Base-by-base conservation (phyloP, 495 filamentous ascomycete genomes). In the Oleoguttula mirabilis region DNA sequence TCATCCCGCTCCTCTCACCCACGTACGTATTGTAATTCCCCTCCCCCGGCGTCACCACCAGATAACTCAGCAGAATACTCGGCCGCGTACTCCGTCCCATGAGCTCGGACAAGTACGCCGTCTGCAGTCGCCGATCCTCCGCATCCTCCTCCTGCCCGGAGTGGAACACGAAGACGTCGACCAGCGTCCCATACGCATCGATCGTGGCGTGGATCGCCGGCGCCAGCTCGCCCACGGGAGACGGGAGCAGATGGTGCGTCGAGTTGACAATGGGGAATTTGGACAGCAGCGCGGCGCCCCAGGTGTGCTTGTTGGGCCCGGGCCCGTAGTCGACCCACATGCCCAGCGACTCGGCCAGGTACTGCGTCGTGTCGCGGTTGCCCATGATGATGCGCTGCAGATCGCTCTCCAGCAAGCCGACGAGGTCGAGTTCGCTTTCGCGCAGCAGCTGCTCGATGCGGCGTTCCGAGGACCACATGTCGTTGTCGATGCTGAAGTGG, bases 311-410 rank as follows among this genome's bases (percentile, higher is more conserved):
- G 72, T 99, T 90, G 10, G 92, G 92, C 4, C 92, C 90, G 24
- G 92, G 92, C 23, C 92, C 92, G 55, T 87, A 95, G 62, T 99
- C 92, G 16, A 86, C 84, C 57, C 95, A 99, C 88, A 96, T 96
- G 39, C 88, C 92, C 21, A 99, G 67, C 36, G 96, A 88, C 55
- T 95, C 90, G 20, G 92, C 88, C 24, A 99, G 72, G 62, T 84
- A 88, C 60, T 96, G 90, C 11, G 92, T 94, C 36, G 84, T 80
- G 60, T 99, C 92, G 53, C 88, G 83, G 64, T 95, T 99, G 40
- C 92, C 92, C 92, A 99, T 99, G 68, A 99, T 96, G 63, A 99
- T 90, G 48, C 90, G 82, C 63, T 99, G 92, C 36, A 87, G 73
- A 60, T 99, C 92, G 0, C 80, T 81, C 58, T 99, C 92, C 24